Evolutionary conservation across 768 basidiomycete species (phyloP), one percentile per base, ranked within the genome.

Genomic region (Mycena sanguinolenta): DNA sequence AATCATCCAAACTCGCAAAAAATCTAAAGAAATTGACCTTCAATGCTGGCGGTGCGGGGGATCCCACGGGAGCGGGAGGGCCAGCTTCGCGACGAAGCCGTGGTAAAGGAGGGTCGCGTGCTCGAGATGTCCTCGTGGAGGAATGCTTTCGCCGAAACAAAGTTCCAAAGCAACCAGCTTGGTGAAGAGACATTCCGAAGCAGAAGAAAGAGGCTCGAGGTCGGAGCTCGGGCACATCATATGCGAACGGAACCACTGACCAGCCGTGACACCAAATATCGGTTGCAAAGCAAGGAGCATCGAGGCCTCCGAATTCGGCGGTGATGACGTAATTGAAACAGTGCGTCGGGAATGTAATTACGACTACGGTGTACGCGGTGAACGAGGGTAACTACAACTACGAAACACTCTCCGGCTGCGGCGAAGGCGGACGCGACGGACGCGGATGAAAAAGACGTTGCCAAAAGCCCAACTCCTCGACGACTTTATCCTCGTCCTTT

Each of bases 401-500:
- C n/a, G n/a, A n/a, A n/a, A n/a, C n/a, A n/a, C n/a, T n/a, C n/a
- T n/a, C n/a, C 17, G 13, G 17, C 8, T 46, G 21, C 9, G 44
- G 49, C 8, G 49, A 50, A 25, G 49, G 53, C 21, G 34, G 49
- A n/a, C 42, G 58, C 16, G n/a, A n/a, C 59, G 58, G 60, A 50
- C 70, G 42, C 80, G 79, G 46, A 86, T 62, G 71, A n/a, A n/a
- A n/a, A n/a, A n/a, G n/a, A n/a, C 79, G 82, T 72, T 82, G 75
- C 86, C 85, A 86, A 54, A 87, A 79, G 8, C 84, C 82, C 53
- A 73, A 69, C 50, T 77, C 75, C 27, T 69, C 69, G 23, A 76
- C 70, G 42, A 79, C 80, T 21, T 67, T 80, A 70, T 88, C 87
- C 63, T 76, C 74, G 16, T 83, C 84, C 58, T 80, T 80, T 58